Evolutionary conservation across 352 stramenopile species (phyloP).

Genomic region (Pythium dissotocum): DNA sequence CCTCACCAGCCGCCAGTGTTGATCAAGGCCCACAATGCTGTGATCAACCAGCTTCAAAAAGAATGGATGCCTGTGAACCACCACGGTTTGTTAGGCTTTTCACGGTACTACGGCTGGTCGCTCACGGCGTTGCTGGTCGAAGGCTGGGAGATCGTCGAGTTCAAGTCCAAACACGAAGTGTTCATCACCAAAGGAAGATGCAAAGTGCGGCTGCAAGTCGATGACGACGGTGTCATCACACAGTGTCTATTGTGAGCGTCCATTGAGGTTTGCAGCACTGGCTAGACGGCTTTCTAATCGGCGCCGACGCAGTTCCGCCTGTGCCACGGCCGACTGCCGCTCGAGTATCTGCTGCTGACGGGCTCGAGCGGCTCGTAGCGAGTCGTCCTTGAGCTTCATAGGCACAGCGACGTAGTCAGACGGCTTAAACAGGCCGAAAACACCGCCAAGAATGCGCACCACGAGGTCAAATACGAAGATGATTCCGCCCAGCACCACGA

Average conservation of each 20-base stretch:
- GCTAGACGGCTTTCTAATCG: constrained; percentile 17
- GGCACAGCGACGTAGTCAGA: constrained; percentile 12
- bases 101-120: constrained; percentile 30
- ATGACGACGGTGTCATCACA: constrained; percentile 13
- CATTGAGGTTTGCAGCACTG: neutral
- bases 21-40: constrained; percentile 25
- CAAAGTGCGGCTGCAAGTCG: constrained; percentile 21
- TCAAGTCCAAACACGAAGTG: constrained; percentile 15
- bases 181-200: constrained; percentile 21
- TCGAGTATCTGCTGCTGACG: constrained; percentile 35
- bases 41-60: constrained; percentile 27
- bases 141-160: constrained; percentile 34
- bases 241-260: constrained; percentile 27
- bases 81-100: constrained; percentile 33
- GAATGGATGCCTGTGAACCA: constrained; percentile 34
- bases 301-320: constrained; percentile 15
- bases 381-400: constrained; percentile 30
- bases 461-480: constrained; percentile 37
- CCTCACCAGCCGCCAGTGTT: neutral
- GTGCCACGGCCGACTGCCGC: constrained; percentile 7
- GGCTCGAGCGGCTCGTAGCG: constrained; percentile 23
- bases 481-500: constrained; percentile 27
- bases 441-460: constrained; percentile 7
- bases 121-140: constrained; percentile 34
- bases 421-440: constrained; percentile 7